A percentile compares a stretch with the other conserved stretches of the same genome.
Evolutionary conservation across 2,329 filamentous ascomycete species (phyloP).

Genomic region (Neoascochyta sp.): DNA sequence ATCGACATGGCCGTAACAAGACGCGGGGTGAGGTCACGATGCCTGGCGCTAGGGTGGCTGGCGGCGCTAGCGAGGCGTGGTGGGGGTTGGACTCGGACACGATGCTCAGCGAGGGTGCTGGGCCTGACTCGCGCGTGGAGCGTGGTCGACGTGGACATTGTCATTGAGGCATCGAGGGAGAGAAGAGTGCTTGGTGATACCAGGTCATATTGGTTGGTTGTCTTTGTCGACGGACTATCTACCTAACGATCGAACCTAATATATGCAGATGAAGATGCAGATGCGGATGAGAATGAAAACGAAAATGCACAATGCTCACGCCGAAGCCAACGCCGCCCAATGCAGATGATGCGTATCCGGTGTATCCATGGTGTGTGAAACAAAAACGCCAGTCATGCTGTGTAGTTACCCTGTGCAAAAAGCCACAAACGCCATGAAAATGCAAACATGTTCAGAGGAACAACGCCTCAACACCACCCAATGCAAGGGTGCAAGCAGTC

Average conservation of each 20-base stretch:
- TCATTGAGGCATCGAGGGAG: too few relatives aligned
- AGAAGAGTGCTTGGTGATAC: too few relatives aligned
- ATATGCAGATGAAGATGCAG: too few relatives aligned
- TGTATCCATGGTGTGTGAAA: slow-evolving; percentile 3
- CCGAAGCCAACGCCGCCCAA: slow-evolving; percentile 26
- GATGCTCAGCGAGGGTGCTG: too few relatives aligned
- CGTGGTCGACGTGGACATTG: too few relatives aligned
- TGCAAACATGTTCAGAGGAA: slow-evolving; percentile 14
- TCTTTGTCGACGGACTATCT: too few relatives aligned
- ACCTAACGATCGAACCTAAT: too few relatives aligned
- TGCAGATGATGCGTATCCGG: slow-evolving; percentile 13
- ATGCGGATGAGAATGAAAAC: too few relatives aligned
- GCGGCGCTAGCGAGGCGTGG: slow-evolving; percentile 10
- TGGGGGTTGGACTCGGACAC: too few relatives aligned
- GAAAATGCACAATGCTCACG: slow-evolving; percentile 31
- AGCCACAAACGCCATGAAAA: slow-evolving; percentile 20
- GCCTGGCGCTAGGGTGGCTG: slow-evolving; percentile 10
- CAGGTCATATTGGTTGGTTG: too few relatives aligned
- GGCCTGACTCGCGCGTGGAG: slow-evolving; percentile 7
- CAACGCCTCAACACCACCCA: slow-evolving; percentile 23
- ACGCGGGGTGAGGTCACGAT: slow-evolving; percentile 30
- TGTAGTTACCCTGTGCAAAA: slow-evolving; percentile 8
- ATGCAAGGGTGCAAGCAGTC: slow-evolving; percentile 18
- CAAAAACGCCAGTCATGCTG: slow-evolving; percentile 19
- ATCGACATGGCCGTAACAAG: slow-evolving; percentile 1